A percentile compares a stretch with the other conserved stretches of the same genome.
phyloP scores from a whole-genome alignment of 1,139 yeast species.

The Kodamaea alishanica region DNA sequence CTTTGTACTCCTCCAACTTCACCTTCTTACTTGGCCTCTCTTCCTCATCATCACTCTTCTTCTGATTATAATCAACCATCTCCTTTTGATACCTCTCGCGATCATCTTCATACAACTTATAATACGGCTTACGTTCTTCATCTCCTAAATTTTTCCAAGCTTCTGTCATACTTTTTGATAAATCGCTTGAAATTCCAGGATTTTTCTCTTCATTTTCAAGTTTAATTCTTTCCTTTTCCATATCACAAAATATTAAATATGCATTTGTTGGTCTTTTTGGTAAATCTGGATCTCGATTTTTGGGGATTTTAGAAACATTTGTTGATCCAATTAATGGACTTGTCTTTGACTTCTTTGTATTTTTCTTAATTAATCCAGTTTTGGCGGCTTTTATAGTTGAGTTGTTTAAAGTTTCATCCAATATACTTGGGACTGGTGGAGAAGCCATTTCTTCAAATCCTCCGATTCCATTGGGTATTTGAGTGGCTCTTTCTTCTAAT shows the following conservation, averaged over 20 bases:
- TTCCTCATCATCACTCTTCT: conserved; percentile 18
- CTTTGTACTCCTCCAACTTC: conserved; percentile 8
- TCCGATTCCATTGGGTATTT: conserved; percentile 30
- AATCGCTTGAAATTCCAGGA: conserved; percentile 55
- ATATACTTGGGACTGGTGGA: conserved; percentile 38
- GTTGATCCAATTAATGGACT: conserved; percentile 8
- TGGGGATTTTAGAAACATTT: conserved; percentile 20
- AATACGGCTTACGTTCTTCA: conserved; percentile 70
- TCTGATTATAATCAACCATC: conserved; percentile 58
- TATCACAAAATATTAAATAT: conserved; percentile 79
- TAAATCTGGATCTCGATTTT: conserved; percentile 69
- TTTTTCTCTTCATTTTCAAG: conserved; percentile 45
- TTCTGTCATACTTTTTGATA: conserved; percentile 76
- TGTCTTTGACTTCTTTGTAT: conserved; percentile 16
- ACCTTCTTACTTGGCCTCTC: conserved; percentile 12
- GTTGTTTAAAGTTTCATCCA: conserved; percentile 31
- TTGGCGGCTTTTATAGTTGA: conserved; percentile 19
- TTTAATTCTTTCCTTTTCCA: conserved; percentile 72
- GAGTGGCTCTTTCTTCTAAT: conserved; percentile 56
- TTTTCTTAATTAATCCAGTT: conserved; percentile 22
- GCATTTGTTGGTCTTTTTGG: conserved; percentile 93
- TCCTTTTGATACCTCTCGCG: conserved; percentile 71
- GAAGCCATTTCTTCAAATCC: conserved; percentile 41
- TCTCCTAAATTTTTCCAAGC: conserved; percentile 78
- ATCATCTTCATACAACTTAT: conserved; percentile 75